Evolutionary conservation across 164 flowering plant genomes (phyloP).

Genomic region (Cinnamomum chago): DNA sequence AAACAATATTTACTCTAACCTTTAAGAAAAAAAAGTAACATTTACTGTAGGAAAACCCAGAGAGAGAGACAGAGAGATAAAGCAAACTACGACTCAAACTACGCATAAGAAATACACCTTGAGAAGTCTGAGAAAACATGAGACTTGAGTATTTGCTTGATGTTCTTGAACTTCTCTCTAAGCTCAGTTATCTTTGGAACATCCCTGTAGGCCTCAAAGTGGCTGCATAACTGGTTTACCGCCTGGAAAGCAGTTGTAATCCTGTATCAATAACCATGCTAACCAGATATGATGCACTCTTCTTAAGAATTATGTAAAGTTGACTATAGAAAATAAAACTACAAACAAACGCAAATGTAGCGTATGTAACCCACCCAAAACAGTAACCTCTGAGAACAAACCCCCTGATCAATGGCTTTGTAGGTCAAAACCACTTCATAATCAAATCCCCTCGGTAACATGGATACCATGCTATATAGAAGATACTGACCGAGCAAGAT

Average conservation of each 20-base stretch:
- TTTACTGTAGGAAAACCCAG: background rate
- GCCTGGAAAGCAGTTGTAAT: constrained; percentile 53
- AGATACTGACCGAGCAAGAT: background rate
- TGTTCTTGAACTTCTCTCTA: constrained; percentile 89
- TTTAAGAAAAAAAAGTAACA: background rate
- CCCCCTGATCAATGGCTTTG: background rate
- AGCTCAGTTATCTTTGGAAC: constrained; percentile 91
- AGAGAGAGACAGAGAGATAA: background rate
- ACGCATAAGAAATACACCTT: constrained; percentile 41
- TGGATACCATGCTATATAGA: background rate
- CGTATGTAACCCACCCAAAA: background rate
- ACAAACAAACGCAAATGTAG: background rate
- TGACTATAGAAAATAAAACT: background rate
- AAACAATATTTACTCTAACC: too few species aligned
- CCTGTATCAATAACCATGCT: constrained; percentile 11
- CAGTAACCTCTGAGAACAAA: background rate
- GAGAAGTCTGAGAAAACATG: constrained; percentile 98
- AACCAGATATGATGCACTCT: background rate
- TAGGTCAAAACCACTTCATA: background rate
- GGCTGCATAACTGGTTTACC: constrained; percentile 90
- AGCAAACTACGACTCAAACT: too few species aligned
- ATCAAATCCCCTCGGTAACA: background rate
- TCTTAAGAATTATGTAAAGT: background rate
- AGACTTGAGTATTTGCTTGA: constrained; percentile 92
- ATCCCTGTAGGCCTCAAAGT: constrained; percentile 97